Evolutionary conservation across 2,329 filamentous ascomycete species (phyloP).

Genomic region (Talaromyces sp.): DNA sequence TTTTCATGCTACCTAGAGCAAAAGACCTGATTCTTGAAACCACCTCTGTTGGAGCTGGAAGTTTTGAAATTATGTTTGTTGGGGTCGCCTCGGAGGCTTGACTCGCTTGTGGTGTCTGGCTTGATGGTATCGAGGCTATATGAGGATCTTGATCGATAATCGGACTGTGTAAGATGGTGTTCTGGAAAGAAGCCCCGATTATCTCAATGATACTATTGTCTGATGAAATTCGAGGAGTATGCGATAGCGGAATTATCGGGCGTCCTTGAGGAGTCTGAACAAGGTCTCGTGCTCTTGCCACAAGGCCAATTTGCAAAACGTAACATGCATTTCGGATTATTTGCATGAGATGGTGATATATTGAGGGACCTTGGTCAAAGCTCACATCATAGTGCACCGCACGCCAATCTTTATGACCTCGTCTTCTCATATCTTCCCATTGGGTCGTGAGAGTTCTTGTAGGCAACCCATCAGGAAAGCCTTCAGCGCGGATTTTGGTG

Average conservation of each 20-base stretch:
- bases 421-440: slow-evolving; percentile 23
- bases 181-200: no score
- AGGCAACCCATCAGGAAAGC: slow-evolving; percentile 20
- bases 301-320: not conserved
- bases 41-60: not conserved
- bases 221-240: no score
- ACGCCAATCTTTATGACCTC: slow-evolving; percentile 23
- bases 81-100: not conserved
- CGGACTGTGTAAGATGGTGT: not conserved
- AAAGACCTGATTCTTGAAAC: slow-evolving; percentile 12
- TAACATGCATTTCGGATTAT: slow-evolving; percentile 17
- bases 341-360: slow-evolving; percentile 20
- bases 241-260: no score
- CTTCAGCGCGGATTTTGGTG: slow-evolving; percentile 22
- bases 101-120: not conserved
- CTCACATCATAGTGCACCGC: slow-evolving; percentile 23
- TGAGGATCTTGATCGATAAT: not conserved
- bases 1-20: not conserved
- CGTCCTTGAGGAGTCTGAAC: not conserved
- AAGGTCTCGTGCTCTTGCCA: slow-evolving; percentile 6
- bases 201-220: no score
- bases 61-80: not conserved
- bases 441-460: slow-evolving; percentile 22
- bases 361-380: slow-evolving; percentile 19
- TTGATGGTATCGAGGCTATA: not conserved